Evolutionary conservation across 345 rosid genomes (phyloP), one percentile per base, ranked within the genome.

Genomic region (Arabidopsis arenosa): DNA sequence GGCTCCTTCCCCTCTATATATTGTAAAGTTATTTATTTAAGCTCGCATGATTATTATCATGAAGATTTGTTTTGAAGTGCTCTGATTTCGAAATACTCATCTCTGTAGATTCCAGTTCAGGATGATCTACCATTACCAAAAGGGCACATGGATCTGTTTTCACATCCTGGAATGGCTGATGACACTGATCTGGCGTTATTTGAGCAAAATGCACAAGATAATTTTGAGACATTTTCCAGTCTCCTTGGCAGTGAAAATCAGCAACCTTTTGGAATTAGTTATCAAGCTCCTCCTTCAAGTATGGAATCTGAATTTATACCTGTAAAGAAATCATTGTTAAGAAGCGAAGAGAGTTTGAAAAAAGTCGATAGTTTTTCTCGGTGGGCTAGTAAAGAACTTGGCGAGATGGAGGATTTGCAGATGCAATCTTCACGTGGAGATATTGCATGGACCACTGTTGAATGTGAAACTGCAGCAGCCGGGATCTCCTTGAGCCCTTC

Each of bases 291-390:
- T 57, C 80, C 57, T 67, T 66, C 47, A 56, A 66, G 58, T 71
- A 82, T 75, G 45, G 90, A 83, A 77, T 40, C 68, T 68, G 80
- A 80, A 41, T 65, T 21, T 78, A 35, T 37, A 43, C 43, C 73
- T 39, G 60, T 73, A 43, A 91, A 80, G 82, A 84, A 80, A 66
- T 70, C 84, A 49, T 84, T 93, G 43, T 63, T 86, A 26, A 85
- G 85, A 68, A 82, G 80, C 35, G 90, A 86, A 58, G 88, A 91
- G 41, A 80, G 87, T 75, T 81, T 93, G 83, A 89, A 88, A 73
- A 91, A 93, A 75, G 97, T 89, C 49, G 98, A 93, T 69, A 93
- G 98, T 82, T 93, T 93, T 74, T 88, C 96, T 69, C 85, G 96
- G 33, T 91, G 98, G 98, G 76, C 86, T 47, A 79, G 84, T 59